Evolutionary conservation across 1,284 basidiomycete genomes (phyloP), one percentile per base, ranked within the genome.

Genomic region (Trichosporon sp.): DNA sequence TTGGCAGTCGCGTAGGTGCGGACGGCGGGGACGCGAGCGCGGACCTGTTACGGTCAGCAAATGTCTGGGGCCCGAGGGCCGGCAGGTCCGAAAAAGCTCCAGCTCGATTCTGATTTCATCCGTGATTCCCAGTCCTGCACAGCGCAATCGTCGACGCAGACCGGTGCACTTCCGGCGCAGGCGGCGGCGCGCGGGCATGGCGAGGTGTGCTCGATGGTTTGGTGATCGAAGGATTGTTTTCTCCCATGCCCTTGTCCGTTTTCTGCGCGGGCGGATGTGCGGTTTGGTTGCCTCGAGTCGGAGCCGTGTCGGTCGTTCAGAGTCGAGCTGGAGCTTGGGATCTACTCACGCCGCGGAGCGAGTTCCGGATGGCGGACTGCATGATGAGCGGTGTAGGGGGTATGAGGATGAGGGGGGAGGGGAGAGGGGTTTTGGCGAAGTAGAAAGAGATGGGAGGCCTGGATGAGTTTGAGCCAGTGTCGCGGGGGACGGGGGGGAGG

Each of bases 1-100:
- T 99, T 99, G 83, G 95, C 94, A 78, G 96, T 95, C 80, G 96
- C 96, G 87, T 98, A 98, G 76, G 91, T 87, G 81, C 86, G 85
- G 74, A 78, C 78, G 72, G 88, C 87, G 66, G 77, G 74, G 69
- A 77, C 35, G 64, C 67, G 44, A 68, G 68, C 65, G 62, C 64
- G 60, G 47, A 65, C 60, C 27, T 15, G 32, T 32, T 25, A 23
- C 25, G 15, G 65, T 69, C 13, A 69, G 70, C n/a, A 64, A 42
- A 65, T 13, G 51, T 60, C 32, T 29, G 27, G 29, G 27, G 13
- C 21, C 74, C 72, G 80, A 77, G 65, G 32, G 51, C 9, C 32
- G 38, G 68, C 9, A 64, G 63, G 68, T 74, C 65, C 70, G 67
- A 67, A 69, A 68, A 58, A 47, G 60, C 60, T 34, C 32, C 60